Evolutionary conservation across 805 yeast species (phyloP).

Genomic region (Zygotorulaspora florentina): DNA sequence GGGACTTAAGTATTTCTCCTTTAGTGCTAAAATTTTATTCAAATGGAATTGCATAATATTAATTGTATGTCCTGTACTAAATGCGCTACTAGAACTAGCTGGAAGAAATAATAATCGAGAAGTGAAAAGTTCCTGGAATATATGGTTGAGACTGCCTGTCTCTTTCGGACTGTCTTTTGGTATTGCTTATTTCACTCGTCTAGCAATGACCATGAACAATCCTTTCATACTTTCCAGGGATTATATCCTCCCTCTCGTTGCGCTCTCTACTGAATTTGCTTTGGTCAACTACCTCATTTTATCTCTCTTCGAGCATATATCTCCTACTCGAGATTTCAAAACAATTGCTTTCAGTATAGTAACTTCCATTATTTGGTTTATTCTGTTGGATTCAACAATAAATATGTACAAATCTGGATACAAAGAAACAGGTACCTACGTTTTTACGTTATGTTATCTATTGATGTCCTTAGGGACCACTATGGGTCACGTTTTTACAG

Average conservation of each 20-base stretch:
- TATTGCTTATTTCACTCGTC: slow-evolving; percentile 36
- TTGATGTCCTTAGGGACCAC: slow-evolving; percentile 45
- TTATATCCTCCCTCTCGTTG: slow-evolving; percentile 46
- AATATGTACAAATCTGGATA: slow-evolving; percentile 46
- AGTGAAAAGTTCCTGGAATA: slow-evolving; percentile 38
- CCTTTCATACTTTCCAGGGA: slow-evolving; percentile 51
- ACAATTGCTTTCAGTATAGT: slow-evolving; percentile 52
- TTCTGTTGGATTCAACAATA: slow-evolving; percentile 48
- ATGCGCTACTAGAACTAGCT: slow-evolving; percentile 46
- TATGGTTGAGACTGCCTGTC: slow-evolving; percentile 56
- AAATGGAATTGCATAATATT: slow-evolving; percentile 51
- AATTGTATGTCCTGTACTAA: slow-evolving; percentile 50
- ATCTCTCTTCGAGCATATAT: slow-evolving; percentile 35
- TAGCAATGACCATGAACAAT: slow-evolving; percentile 41
- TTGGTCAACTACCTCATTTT: slow-evolving; percentile 55
- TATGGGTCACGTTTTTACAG: slow-evolving; percentile 42
- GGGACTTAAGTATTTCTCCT: slow-evolving; percentile 51
- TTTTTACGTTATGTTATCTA: slow-evolving; percentile 43
- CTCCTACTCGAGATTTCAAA: slow-evolving; percentile 57
- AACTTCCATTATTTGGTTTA: slow-evolving; percentile 54
- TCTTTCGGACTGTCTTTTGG: slow-evolving; percentile 46
- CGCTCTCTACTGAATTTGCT: slow-evolving; percentile 45
- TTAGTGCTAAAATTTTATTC: slow-evolving; percentile 49
- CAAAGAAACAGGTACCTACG: slow-evolving; percentile 45
- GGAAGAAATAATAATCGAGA: slow-evolving; percentile 46